Percentiles rank a stretch among this genome's conserved stretches.
phyloP scores from a whole-genome alignment of 2,329 filamentous ascomycete genomes.

The Trichoderma guizhouense region DNA sequence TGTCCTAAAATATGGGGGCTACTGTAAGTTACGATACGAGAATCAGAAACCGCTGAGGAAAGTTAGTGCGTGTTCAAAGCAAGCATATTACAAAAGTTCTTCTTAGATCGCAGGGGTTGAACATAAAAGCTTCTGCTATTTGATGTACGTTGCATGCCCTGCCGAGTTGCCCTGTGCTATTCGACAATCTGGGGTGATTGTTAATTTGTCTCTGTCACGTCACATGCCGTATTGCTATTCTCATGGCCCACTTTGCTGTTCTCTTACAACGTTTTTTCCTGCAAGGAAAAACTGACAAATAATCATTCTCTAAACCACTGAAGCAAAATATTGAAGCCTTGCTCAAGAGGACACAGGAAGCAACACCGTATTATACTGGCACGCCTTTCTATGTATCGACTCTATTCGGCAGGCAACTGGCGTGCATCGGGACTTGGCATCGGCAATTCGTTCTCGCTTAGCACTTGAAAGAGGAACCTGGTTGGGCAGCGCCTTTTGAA shows the following conservation, averaged over 20 bases:
- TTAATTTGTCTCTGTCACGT: background rate
- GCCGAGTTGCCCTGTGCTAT: background rate
- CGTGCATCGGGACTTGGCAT: background rate
- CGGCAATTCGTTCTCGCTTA: background rate
- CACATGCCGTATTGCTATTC: background rate
- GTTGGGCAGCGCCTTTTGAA: background rate
- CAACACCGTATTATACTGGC: background rate
- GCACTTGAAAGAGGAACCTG: background rate
- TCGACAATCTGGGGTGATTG: background rate
- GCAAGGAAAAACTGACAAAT: background rate
- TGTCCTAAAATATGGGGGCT: background rate
- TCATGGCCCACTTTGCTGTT: background rate
- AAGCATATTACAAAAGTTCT: background rate
- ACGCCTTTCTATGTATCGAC: background rate
- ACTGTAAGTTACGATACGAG: background rate
- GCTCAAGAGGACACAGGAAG: background rate
- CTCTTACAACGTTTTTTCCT: background rate
- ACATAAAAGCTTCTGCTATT: background rate
- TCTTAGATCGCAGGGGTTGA: background rate
- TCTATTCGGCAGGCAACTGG: background rate
- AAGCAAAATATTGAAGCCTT: background rate
- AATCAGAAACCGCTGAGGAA: background rate
- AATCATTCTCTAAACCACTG: background rate
- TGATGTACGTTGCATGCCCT: background rate
- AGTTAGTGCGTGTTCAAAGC: background rate